Evolutionary conservation across 2,329 filamentous ascomycete species (phyloP).

Genomic region (Amphichorda felina): DNA sequence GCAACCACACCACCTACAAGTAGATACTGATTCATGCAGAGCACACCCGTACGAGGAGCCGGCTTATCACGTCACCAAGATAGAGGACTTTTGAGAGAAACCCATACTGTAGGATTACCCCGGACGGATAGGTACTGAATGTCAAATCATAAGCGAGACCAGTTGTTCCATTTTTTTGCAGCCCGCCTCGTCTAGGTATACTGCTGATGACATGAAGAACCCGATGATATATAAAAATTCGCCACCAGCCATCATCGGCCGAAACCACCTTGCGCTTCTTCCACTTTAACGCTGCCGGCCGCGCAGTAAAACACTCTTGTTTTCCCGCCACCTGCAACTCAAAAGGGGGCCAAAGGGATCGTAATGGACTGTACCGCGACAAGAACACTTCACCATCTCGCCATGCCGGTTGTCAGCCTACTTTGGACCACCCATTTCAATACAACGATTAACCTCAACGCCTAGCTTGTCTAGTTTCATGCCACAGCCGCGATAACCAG

Average conservation of each 20-base stretch:
- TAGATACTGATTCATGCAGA: no score
- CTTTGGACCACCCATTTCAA: no score
- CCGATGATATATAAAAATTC: not conserved
- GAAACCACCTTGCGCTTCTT: not conserved
- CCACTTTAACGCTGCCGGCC: not conserved
- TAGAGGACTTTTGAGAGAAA: slow-evolving; percentile 30
- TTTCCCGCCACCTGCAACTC: no score
- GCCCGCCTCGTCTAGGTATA: not conserved
- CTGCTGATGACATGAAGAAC: not conserved
- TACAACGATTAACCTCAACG: slow-evolving; percentile 1
- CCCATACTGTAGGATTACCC: not conserved
- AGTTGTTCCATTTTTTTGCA: not conserved
- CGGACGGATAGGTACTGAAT: not conserved
- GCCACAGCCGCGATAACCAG: slow-evolving; percentile 77
- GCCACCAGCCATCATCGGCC: slow-evolving; percentile 1
- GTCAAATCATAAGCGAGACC: slow-evolving; percentile 1
- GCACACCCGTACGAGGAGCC: slow-evolving; percentile 42
- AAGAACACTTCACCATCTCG: no score
- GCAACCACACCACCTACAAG: slow-evolving; percentile 8
- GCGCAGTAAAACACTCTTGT: no score
- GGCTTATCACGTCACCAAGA: slow-evolving; percentile 32
- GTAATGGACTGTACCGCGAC: no score
- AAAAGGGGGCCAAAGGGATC: no score
- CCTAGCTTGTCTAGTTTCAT: slow-evolving; percentile 27
- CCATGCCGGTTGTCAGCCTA: no score